phyloP scores from a whole-genome alignment of 371 early-diverging fungal genomes.

The Circinella umbellata region DNA sequence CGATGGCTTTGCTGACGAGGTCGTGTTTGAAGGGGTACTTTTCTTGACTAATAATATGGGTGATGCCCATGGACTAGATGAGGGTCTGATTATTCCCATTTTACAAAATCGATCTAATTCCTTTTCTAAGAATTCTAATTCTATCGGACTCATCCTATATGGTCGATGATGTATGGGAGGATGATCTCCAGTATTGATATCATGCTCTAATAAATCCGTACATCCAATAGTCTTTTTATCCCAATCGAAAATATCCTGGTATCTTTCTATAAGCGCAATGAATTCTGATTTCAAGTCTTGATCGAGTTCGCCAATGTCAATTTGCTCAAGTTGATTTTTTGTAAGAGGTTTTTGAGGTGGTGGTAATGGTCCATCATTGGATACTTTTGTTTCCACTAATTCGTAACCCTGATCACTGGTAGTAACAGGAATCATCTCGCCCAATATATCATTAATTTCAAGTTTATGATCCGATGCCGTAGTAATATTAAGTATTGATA shows the following conservation, averaged over 20 bases:
- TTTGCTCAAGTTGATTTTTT: neutral
- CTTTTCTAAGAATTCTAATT: neutral
- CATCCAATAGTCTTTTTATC: neutral
- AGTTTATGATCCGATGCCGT: neutral
- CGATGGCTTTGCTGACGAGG: no score
- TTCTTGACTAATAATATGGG: neutral
- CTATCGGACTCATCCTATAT: neutral
- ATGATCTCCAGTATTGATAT: neutral
- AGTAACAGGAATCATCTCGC: neutral
- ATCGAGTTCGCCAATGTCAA: neutral
- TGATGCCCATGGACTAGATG: neutral
- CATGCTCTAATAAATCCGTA: neutral
- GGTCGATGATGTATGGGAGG: neutral
- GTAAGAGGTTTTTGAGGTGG: neutral
- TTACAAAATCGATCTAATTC: neutral
- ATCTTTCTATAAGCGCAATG: neutral
- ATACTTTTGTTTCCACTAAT: neutral
- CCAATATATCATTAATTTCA: no score
- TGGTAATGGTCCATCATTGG: no score
- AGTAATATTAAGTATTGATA: neutral
- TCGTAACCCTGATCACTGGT: neutral
- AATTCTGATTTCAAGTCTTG: neutral
- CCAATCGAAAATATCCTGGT: conserved; percentile 1
- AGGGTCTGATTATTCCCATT: neutral
- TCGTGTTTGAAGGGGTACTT: no score